Percentiles rank a stretch among this genome's conserved stretches.
Conservation (phyloP, 306 rosid species). For the Cucumis hystrix region DNA sequence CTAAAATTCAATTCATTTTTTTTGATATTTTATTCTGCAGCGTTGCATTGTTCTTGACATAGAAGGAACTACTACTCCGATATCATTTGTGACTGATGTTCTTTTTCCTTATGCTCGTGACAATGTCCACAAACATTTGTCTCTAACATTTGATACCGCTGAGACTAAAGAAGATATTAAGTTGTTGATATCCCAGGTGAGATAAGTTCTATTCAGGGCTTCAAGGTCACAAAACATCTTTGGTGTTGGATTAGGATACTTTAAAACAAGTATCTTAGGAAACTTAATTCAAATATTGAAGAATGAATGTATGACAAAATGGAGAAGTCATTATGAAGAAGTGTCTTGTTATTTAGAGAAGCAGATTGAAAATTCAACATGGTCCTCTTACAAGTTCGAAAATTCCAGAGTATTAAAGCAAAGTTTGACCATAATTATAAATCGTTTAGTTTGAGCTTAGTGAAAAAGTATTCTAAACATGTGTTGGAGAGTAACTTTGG, state of each 20-base stretch:
- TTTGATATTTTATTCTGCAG: conserved; percentile 29
- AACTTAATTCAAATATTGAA: neutral
- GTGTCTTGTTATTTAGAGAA: neutral
- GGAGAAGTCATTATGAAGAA: neutral
- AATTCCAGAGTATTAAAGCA: neutral
- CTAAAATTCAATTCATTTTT: neutral
- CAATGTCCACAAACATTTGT: conserved; percentile 77
- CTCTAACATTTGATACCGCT: conserved; percentile 56
- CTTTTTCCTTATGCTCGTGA: conserved; percentile 91
- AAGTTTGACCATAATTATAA: neutral
- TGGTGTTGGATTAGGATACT: neutral
- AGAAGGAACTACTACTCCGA: conserved; percentile 97
- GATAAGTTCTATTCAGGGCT: conserved; percentile 1
- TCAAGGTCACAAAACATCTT: neutral
- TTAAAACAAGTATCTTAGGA: neutral
- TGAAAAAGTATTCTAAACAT: neutral
- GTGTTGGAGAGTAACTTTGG: neutral
- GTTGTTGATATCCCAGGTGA: conserved; percentile 64
- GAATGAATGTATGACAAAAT: neutral
- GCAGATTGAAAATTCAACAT: neutral
- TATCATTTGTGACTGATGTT: conserved; percentile 87
- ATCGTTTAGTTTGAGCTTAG: neutral
- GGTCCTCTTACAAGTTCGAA: neutral
- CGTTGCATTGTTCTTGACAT: conserved; percentile 89
- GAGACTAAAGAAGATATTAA: conserved; percentile 73